These are phyloP conservation scores for Aspergillus sclerotioniger DNA, from an alignment of 495 filamentous ascomycete species.

Conservation along the genomic window DNA sequence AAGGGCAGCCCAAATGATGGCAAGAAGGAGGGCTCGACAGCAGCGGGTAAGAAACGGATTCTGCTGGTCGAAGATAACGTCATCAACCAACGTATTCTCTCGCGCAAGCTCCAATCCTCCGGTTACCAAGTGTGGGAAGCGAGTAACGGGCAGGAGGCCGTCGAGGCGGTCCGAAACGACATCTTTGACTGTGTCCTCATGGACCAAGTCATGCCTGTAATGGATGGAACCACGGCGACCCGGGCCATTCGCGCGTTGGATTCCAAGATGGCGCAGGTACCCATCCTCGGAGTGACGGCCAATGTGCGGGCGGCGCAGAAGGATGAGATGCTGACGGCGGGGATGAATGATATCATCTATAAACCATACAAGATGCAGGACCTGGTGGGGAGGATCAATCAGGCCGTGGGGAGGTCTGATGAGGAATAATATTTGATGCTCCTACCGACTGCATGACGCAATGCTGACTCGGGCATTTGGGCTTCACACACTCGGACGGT, in stretches of 20 bases:
- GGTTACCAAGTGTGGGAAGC: slow-evolving; percentile 67
- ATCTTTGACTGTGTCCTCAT: slow-evolving; percentile 63
- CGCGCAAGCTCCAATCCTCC: slow-evolving; percentile 59
- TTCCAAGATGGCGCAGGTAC: slow-evolving; percentile 50
- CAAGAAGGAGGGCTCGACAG: too few relatives aligned
- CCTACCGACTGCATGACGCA: too few relatives aligned
- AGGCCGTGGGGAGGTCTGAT: background rate
- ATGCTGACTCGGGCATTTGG: too few relatives aligned
- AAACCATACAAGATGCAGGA: slow-evolving; percentile 78
- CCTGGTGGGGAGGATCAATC: slow-evolving; percentile 62
- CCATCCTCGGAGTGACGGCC: slow-evolving; percentile 75
- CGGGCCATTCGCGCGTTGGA: slow-evolving; percentile 64
- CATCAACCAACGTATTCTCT: slow-evolving; percentile 69
- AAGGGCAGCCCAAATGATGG: too few relatives aligned
- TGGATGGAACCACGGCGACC: slow-evolving; percentile 73
- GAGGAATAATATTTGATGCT: too few relatives aligned
- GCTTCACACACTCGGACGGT: too few relatives aligned
- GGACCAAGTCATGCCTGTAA: slow-evolving; percentile 85
- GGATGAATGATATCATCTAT: slow-evolving; percentile 78
- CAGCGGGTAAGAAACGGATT: slow-evolving; percentile 21
- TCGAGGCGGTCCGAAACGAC: slow-evolving; percentile 44
- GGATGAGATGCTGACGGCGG: slow-evolving; percentile 59
- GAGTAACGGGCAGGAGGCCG: slow-evolving; percentile 73
- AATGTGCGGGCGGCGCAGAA: slow-evolving; percentile 72
- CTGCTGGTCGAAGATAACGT: slow-evolving; percentile 83